Percentiles rank a stretch among this genome's conserved stretches.
Conservation (phyloP, 768 basidiomycete species). For the Boletellus emodensis region DNA sequence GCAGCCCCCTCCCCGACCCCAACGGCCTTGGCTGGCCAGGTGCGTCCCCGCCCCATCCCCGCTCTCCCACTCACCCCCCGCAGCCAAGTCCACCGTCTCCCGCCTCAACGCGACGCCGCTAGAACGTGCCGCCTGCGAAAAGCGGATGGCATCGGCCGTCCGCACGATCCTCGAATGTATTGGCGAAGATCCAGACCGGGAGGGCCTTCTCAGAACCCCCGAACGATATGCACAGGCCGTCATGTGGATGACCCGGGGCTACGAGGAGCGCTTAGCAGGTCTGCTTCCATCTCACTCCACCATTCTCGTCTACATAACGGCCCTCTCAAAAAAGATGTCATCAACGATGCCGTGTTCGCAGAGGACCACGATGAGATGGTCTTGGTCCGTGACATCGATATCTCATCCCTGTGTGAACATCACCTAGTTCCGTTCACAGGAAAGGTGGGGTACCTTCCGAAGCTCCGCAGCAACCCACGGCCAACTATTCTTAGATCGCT, state of each 20-base stretch:
- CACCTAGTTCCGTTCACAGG: slow-evolving; percentile 98
- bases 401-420: slow-evolving; percentile 97
- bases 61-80: slow-evolving; percentile 13
- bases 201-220: slow-evolving; percentile 88
- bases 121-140: slow-evolving; percentile 68
- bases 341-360: slow-evolving; percentile 96
- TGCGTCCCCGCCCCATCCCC: slow-evolving; percentile 28
- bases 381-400: slow-evolving; percentile 93
- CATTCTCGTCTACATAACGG: background rate
- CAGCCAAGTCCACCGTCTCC: slow-evolving; percentile 87
- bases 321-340: slow-evolving; percentile 65
- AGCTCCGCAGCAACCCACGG: slow-evolving; percentile 19
- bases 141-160: slow-evolving; percentile 77
- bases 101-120: slow-evolving; percentile 76
- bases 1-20: slow-evolving; percentile 42
- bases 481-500: slow-evolving; percentile 61
- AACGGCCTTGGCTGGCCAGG: slow-evolving; percentile 95
- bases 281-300: slow-evolving; percentile 17
- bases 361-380: slow-evolving; percentile 99
- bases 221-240: slow-evolving; percentile 95
- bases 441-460: slow-evolving; percentile 56
- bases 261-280: slow-evolving; percentile 94
- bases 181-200: slow-evolving; percentile 95
- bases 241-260: slow-evolving; percentile 99
- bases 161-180: slow-evolving; percentile 94